These are phyloP conservation scores for Sordariomycetes sp. DNA, from an alignment of 2,329 filamentous ascomycete species.

Conservation along the genomic window DNA sequence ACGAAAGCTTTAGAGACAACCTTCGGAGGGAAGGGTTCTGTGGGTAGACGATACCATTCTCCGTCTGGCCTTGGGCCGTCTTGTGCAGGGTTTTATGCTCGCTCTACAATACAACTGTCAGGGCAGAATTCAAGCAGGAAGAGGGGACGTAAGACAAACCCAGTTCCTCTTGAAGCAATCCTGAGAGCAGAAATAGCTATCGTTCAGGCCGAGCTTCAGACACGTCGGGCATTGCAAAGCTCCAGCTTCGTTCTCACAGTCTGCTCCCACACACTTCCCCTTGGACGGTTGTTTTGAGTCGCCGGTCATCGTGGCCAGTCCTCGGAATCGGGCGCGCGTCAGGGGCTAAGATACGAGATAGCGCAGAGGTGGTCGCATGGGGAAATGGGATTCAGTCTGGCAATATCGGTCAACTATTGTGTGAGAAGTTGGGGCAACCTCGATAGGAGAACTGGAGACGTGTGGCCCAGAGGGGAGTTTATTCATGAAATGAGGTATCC, in stretches of 20 bases:
- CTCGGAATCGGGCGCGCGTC: background rate
- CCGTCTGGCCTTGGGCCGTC: constrained; percentile 46
- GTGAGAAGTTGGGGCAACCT: too few species aligned
- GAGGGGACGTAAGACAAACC: constrained; percentile 49
- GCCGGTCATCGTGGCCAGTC: background rate
- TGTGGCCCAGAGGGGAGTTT: too few species aligned
- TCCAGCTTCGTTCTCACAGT: constrained; percentile 80
- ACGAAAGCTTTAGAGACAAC: constrained; percentile 76
- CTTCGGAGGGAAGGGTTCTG: constrained; percentile 64
- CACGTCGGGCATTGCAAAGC: constrained; percentile 90
- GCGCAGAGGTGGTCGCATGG: too few species aligned
- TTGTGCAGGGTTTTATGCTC: constrained; percentile 4
- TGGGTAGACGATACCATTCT: constrained; percentile 50
- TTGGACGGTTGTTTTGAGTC: background rate
- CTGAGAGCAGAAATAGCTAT: constrained; percentile 95
- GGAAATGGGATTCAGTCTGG: too few species aligned
- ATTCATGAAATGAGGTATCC: too few species aligned
- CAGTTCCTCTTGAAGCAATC: constrained; percentile 99
- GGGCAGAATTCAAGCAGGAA: background rate
- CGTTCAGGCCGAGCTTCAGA: constrained; percentile 74
- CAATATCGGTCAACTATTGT: too few species aligned
- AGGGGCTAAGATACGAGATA: too few species aligned
- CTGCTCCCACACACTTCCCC: constrained; percentile 67
- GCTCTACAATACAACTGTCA: background rate
- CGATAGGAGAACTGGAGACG: too few species aligned